Base-by-base conservation (phyloP, 768 basidiomycete genomes). In the Kwoniella dendrophila region DNA sequence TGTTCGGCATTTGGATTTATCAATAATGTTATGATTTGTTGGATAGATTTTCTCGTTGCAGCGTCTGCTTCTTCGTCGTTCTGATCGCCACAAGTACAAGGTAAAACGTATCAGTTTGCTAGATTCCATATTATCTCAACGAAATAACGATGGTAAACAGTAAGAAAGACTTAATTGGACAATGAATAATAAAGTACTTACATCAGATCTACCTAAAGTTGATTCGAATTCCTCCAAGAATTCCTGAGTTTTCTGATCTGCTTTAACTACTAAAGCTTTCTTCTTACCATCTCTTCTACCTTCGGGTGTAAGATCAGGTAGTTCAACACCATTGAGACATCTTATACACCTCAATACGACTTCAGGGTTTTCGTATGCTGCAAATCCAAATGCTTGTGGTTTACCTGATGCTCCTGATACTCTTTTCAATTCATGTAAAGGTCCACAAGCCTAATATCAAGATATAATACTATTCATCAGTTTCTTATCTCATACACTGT, bases 351-450 rank as follows among this genome's bases (percentile, higher is more conserved):
- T 84, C 63, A 94, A 80, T 3, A 96, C 93, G 63, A 88, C 87
- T 76, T 94, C 90, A 14, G 95, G 91, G 56, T 94, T 94, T 76
- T 94, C 90, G 75, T 86, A 98, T 78, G 95, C 90, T 50, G 92
- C 95, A 79, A 98, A 99, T 10, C 94, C 96, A 75, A 98, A 98
- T 2, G 92, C 92, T 81, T 94, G 90, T 5, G 94, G 90, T 78
- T 94, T 91, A 73, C 94, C 91, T 18, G 90, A 87, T 26, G 92
- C 90, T 1, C 92, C 94, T 47, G 90, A 90, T 24, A 94, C 86
- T 16, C 94, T 88, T 71, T 94, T 97, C 81, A 99, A 90, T 0
- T 90, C 91, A 62, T 87, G 86, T 62, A 97, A 82, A 3, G 87
- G 86, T 14, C 96, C 96, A 70, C 92, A 97, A 29, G 93, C 87